Base-by-base conservation (phyloP, 2,329 filamentous ascomycete genomes). In the Coleophoma cylindrospora region DNA sequence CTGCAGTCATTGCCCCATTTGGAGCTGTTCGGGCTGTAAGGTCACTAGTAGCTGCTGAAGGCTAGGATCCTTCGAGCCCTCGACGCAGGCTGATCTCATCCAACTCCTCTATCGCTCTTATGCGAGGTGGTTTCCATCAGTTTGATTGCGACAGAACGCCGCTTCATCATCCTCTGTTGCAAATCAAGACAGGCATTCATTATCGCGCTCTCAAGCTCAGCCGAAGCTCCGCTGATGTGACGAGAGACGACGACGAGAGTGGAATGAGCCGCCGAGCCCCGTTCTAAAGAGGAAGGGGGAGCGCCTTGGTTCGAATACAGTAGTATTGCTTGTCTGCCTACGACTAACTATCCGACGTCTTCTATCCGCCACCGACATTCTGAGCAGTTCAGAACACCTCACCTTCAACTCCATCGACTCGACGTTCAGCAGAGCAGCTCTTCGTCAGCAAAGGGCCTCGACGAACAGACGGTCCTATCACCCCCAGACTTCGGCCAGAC, bases 1-100 rank as follows among this genome's bases (percentile, higher is more conserved):
- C 49, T 47, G 46, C 49, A 51, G 27, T 32, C 34, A 33, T 34
- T 54, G 34, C 49, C 49, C 41, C 47, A 49, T 54, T 40, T 11
- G 47, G 46, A 40, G 15, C 38, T 22, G 17, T 49, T 22, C 37
- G 45, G 14, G 10, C 47, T 43, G 34, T 32, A 43, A 40, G 17
- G 32, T 41, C 32, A 46, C 48, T 53, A 53, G 45, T 38, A 40
- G 40, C 49, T 50, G 51, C 48, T 27, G 34, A 45, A 40, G 43
- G 44, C 17, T 38, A 33, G 27, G 27, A 27, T n/a, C 12, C 27
- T 27, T 44, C 27, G 19, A 27, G 41, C 10, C 41, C 17, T 22
- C 19, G 37, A 43, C 40, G 41, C 49, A 50, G 41, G 46, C 49
- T 48, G 45, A 48, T 50, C 47, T 53, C 44, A 47, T 40, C 36